Percentiles rank a stretch among this genome's conserved stretches.
phyloP scores from a whole-genome alignment of 2,329 filamentous ascomycete genomes.

The Pseudogymnoascus sp. region DNA sequence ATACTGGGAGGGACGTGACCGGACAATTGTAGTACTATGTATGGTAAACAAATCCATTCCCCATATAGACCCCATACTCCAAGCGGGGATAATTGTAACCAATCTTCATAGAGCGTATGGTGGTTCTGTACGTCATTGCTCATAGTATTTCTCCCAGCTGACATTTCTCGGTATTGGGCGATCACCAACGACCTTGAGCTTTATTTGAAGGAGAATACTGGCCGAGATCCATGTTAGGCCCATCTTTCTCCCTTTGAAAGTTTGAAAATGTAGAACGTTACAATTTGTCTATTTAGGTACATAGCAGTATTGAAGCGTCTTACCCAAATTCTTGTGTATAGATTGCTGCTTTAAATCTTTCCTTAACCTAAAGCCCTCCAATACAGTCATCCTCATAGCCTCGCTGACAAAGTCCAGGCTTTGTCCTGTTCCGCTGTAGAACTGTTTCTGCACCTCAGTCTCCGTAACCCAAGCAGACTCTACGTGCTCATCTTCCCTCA shows the following conservation, averaged over 20 bases:
- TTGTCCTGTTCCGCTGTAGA: too few relatives aligned
- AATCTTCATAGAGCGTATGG: background rate
- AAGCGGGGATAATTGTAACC: background rate
- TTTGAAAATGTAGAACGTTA: too few relatives aligned
- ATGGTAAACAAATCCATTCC: background rate
- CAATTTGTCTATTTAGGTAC: too few relatives aligned
- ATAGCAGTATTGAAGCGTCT: too few relatives aligned
- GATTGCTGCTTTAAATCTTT: too few relatives aligned
- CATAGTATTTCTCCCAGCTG: background rate
- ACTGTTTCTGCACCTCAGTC: too few relatives aligned
- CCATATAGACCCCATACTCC: background rate
- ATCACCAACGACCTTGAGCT: background rate
- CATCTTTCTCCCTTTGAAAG: background rate
- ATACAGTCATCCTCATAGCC: too few relatives aligned
- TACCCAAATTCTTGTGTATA: too few relatives aligned
- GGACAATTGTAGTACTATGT: background rate
- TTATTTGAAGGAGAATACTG: background rate
- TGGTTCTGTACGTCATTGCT: background rate
- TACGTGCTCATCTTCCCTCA: too few relatives aligned
- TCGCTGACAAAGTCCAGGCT: too few relatives aligned
- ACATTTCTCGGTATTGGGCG: background rate
- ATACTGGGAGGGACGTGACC: background rate
- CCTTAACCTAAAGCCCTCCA: too few relatives aligned
- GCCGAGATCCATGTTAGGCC: background rate
- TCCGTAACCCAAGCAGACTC: too few relatives aligned